Base-by-base conservation (phyloP, 768 basidiomycete species). In the Mycena chlorophos region DNA sequence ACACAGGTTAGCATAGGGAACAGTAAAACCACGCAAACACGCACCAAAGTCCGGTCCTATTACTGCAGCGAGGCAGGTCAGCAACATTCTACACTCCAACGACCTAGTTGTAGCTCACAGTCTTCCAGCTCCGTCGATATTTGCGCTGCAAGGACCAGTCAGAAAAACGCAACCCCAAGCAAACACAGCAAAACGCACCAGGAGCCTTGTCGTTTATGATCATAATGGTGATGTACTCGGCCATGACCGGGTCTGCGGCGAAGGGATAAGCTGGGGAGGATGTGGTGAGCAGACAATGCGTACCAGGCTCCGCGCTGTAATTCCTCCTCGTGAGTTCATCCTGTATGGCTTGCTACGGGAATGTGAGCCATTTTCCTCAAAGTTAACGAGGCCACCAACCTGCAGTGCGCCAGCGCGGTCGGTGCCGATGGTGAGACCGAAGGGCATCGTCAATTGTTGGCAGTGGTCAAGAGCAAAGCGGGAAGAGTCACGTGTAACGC, bases 211-310 rank as follows among this genome's bases (percentile, higher is more conserved):
- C 89, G 68, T 95, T 95, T 61, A 94, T 93, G 45, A 95, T 82
- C 93, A 95, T 94, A 56, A 95, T 95, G 19, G 90, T 92, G 54
- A 94, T 92, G 65, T 93, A 95, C 71, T 95, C 93, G 2, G 92
- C 91, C 91, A 94, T 93, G 63, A 93, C 90, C 14, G 85, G 84
- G 71, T 94, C 91, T 91, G 63, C 4, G 54, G 45, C 12, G 3
- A 51, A 66, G 25, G 69, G 55, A 48, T 40, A 46, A 62, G 50
- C 61, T n/a, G 17, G 20, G 38, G 42, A 30, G 37, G 42, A 42
- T 19, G 51, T 22, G 37, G 16, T 46, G 38, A 49, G 51, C 49
- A 60, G 55, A 54, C 51, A 51, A 55, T 55, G 67, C 80, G 59
- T 60, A 89, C 89, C 89, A 73, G 87, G 81, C 60, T 91, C 90